Base-by-base conservation (phyloP, 441 rosid genomes). In the Brassica hybrid region DNA sequence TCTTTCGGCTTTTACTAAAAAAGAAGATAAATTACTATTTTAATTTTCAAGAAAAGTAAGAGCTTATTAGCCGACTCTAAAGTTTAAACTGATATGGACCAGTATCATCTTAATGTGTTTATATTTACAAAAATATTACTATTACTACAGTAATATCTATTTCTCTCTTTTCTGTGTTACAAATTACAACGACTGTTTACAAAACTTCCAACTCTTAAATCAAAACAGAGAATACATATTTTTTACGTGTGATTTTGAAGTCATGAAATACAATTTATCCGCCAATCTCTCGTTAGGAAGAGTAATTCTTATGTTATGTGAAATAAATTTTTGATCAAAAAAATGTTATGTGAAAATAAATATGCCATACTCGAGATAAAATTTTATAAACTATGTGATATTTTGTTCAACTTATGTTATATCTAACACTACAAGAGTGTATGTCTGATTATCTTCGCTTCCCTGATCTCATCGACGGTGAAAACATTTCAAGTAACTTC, bases 31-130 rank as follows among this genome's bases (percentile, higher is more conserved):
- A 45, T 68, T 43, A 6, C 21, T 34, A 6, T 30, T 45, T 43
- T 3, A 67, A 60, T 65, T 38, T 71, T 70, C 48, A 54, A 57
- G 18, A 38, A 56, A 43, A 45, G 30, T 32, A 17, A 38, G 16
- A 25, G 14, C 43, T 13, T 77, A 34, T 13, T 77, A 34, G 58
- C 73, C 63, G 56, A 77, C 76, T 72, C 9, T 59, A 7, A 4
- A 32, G 3, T 66, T 0, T 38, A 36, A 41, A 41, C 13, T 9
- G 48, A 72, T 45, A 62, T 45, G 75, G 36, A 25, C 25, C 36
- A 48, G 19, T 73, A 43, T 43, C 52, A 43, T 43, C 52, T 43
- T 36, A 36, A 36, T 45, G 16, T 12, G 48, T 41, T 41, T 41
- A 41, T 41, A 41, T 41, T 11, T 11, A 41, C 48, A 41, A 41